phyloP scores from a whole-genome alignment of 371 early-diverging fungal genomes.

The Syncephalastrum sp. region DNA sequence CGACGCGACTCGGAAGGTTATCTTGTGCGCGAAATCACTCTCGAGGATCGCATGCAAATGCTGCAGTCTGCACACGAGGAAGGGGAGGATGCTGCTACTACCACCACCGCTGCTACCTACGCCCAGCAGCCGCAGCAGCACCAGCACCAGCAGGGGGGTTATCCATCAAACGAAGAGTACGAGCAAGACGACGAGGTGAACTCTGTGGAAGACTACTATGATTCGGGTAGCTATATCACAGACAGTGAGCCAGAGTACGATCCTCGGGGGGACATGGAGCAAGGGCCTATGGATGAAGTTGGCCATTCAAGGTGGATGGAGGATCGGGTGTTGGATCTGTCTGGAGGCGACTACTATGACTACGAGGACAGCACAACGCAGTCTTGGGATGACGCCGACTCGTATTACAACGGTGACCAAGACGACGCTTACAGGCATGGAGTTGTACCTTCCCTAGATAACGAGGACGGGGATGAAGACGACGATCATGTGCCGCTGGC shows the following conservation, averaged over 20 bases:
- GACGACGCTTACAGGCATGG: slow-evolving; percentile 3
- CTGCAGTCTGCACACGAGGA: background rate
- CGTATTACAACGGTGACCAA: slow-evolving; percentile 14
- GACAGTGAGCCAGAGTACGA: slow-evolving; percentile 11
- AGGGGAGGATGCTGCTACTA: too few species aligned
- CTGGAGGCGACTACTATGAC: slow-evolving; percentile 18
- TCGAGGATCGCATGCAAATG: slow-evolving; percentile 28
- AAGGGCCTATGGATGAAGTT: slow-evolving; percentile 5
- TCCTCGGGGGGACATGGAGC: slow-evolving; percentile 20
- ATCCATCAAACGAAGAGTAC: background rate
- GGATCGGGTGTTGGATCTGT: slow-evolving; percentile 22
- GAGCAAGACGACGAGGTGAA: slow-evolving; percentile 8
- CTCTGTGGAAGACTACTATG: slow-evolving; percentile 28
- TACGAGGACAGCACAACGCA: background rate
- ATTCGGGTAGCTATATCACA: slow-evolving; percentile 37
- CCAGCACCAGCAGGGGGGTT: too few species aligned
- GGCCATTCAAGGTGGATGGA: slow-evolving; percentile 13
- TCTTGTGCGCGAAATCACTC: slow-evolving; percentile 43
- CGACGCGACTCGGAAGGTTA: slow-evolving; percentile 56
- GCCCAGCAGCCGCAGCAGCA: too few species aligned
- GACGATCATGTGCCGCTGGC: slow-evolving; percentile 20
- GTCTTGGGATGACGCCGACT: slow-evolving; percentile 7
- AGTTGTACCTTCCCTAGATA: slow-evolving; percentile 2
- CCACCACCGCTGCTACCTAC: too few species aligned
- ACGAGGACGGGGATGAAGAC: slow-evolving; percentile 8